Base-by-base conservation (phyloP, 371 early-diverging fungal species). In the Paraphysoderma sedebokerense region DNA sequence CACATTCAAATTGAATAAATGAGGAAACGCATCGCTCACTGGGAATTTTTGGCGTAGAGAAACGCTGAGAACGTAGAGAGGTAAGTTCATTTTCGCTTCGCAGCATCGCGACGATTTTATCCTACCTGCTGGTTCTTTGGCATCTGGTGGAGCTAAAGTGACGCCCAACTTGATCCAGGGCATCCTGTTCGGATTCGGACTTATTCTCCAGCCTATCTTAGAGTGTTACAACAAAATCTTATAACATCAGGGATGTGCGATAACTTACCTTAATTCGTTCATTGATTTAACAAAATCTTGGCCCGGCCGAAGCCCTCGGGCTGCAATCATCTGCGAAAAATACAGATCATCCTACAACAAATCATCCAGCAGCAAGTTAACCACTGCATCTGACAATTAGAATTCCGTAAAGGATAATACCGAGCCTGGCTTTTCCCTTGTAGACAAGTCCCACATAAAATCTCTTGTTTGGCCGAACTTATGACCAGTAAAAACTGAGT, bases 1-100 rank as follows among this genome's bases (percentile, higher is more conserved):
- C 6, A 56, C 15, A 13, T 23, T 15, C 0, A 53, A 32, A 2
- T 42, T 47, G 27, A 67, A 63, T 30, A 67, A 42, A 6, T 49
- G 61, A 17, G 68, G 68, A 36, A 51, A 65, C 4, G 68, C 60
- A 12, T 58, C 56, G 15, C 62, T 54, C 15, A 67, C 48, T n/a
- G 66, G 68, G 29, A 63, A 60, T 8, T 57, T 30, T 28, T 50
- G 33, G 8, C 1, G 15, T 3, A 23, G 7, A 23, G 1, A 17
- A 12, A 3, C 9, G 29, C 27, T 13, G 30, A 32, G 29, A 48
- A 24, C 17, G 22, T 15, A 28, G 36, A 31, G 26, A 28, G 13
- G 22, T 27, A 32, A 13, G 22, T 9, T 38, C 12, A 1, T 29
- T 20, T 46, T 35, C 28, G 33, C n/a, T 13, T 38, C 29, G 13